Evolutionary conservation across 1,139 yeast species (phyloP).

Genomic region (Pichia sp.): DNA sequence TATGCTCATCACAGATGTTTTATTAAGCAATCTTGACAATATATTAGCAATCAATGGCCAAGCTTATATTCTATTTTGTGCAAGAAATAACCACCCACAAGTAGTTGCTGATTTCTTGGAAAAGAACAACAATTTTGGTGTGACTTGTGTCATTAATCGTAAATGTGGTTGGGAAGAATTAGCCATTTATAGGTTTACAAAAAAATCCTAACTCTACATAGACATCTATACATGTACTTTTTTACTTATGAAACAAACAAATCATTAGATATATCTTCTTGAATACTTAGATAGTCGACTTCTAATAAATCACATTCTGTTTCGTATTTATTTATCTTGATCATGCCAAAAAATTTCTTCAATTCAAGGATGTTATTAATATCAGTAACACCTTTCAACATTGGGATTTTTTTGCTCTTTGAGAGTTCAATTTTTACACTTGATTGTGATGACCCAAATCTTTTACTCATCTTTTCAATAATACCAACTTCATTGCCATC

Average conservation of each 20-base stretch:
- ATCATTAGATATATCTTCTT: constrained; percentile 51
- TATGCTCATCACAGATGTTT: constrained; percentile 69
- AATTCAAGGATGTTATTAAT: constrained; percentile 46
- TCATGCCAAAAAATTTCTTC: constrained; percentile 54
- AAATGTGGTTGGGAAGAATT: constrained; percentile 98
- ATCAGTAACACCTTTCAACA: constrained; percentile 40
- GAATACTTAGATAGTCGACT: constrained; percentile 45
- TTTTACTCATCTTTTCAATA: constrained; percentile 41
- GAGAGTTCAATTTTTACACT: not conserved
- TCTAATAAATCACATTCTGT: constrained; percentile 52
- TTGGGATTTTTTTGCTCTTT: constrained; percentile 33
- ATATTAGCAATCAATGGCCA: constrained; percentile 52
- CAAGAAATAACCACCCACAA: constrained; percentile 68
- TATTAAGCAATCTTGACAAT: constrained; percentile 45
- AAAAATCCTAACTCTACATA: constrained; percentile 1
- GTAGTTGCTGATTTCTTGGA: constrained; percentile 45
- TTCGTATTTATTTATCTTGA: constrained; percentile 70
- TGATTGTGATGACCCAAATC: not conserved
- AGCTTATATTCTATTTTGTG: constrained; percentile 79
- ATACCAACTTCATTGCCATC: constrained; percentile 37
- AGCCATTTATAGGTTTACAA: constrained; percentile 53
- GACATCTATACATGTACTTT: not conserved
- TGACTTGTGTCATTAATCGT: constrained; percentile 46
- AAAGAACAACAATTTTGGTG: constrained; percentile 32
- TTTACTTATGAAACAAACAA: constrained; percentile 30